Conservation (phyloP, 352 stramenopile species). For the Pilasporangium apinafurcum region DNA sequence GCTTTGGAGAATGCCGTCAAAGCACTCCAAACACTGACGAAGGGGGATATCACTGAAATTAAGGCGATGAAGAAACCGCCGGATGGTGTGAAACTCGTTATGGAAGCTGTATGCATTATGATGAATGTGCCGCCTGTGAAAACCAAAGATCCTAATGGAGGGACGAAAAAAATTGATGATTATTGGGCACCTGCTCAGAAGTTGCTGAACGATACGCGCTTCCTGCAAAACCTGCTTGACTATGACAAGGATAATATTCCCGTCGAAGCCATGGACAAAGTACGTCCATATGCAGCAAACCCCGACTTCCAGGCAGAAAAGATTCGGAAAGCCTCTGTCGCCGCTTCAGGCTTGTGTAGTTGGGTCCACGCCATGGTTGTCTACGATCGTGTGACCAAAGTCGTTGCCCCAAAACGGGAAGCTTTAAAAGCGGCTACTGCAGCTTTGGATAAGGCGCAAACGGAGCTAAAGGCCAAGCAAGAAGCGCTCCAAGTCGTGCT, state of each 20-base stretch:
- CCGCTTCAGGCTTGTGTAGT: slow-evolving; percentile 90
- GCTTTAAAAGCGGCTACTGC: slow-evolving; percentile 87
- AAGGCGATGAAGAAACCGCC: slow-evolving; percentile 97
- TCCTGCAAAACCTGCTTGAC: slow-evolving; percentile 91
- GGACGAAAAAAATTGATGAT: slow-evolving; percentile 91
- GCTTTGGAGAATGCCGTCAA: slow-evolving; percentile 88
- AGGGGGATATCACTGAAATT: slow-evolving; percentile 93
- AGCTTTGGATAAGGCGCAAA: slow-evolving; percentile 83
- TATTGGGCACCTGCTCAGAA: slow-evolving; percentile 95
- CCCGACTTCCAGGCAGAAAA: slow-evolving; percentile 92
- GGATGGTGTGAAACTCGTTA: slow-evolving; percentile 91
- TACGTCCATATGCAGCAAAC: slow-evolving; percentile 77
- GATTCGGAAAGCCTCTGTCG: slow-evolving; percentile 92
- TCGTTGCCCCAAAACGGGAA: slow-evolving; percentile 91
- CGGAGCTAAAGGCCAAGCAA: slow-evolving; percentile 86
- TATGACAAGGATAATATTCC: slow-evolving; percentile 96
- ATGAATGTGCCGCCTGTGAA: slow-evolving; percentile 91
- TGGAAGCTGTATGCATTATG: slow-evolving; percentile 95
- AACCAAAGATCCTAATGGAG: slow-evolving; percentile 88
- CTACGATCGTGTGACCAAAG: slow-evolving; percentile 91
- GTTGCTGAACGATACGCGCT: slow-evolving; percentile 88
- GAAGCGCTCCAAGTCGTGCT: slow-evolving; percentile 88
- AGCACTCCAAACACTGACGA: slow-evolving; percentile 91
- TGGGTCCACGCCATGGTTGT: slow-evolving; percentile 97
- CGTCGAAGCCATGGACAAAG: slow-evolving; percentile 88